Conservation (phyloP, 345 rosid species). For the Psidium friedrichsthalianum region DNA sequence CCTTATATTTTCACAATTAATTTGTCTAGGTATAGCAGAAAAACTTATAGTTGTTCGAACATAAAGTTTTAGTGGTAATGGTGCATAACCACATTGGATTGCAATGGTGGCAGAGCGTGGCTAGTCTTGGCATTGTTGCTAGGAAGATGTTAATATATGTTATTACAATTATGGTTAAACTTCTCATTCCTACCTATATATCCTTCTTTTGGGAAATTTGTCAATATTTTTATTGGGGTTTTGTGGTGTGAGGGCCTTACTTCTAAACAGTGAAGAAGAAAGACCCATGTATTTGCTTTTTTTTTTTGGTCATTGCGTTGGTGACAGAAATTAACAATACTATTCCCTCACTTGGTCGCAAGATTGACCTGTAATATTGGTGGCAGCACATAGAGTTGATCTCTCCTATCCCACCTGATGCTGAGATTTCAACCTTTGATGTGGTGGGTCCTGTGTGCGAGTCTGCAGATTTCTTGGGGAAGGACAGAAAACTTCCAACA, state of each 20-base stretch:
- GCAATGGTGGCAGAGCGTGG: not conserved
- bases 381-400: constrained; percentile 91
- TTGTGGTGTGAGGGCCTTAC: not conserved
- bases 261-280: not conserved
- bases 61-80: not conserved
- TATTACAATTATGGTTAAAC: not conserved
- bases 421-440: constrained; percentile 64
- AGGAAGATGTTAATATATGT: not conserved
- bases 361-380: not conserved
- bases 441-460: constrained; percentile 99
- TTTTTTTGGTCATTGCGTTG: not conserved
- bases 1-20: not conserved
- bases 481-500: constrained; percentile 87
- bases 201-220: not conserved
- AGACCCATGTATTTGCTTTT: not conserved
- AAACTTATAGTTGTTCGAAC: not conserved
- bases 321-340: not conserved
- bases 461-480: constrained; percentile 98
- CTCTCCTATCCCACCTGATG: constrained; percentile 55
- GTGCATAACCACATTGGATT: not conserved
- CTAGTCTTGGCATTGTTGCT: not conserved
- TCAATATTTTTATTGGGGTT: not conserved
- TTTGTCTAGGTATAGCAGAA: not conserved
- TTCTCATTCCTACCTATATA: not conserved
- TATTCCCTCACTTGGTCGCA: not conserved